These are phyloP conservation scores for Aspergillus japonicus DNA, from an alignment of 2,329 filamentous ascomycete genomes.

Conservation along the genomic window DNA sequence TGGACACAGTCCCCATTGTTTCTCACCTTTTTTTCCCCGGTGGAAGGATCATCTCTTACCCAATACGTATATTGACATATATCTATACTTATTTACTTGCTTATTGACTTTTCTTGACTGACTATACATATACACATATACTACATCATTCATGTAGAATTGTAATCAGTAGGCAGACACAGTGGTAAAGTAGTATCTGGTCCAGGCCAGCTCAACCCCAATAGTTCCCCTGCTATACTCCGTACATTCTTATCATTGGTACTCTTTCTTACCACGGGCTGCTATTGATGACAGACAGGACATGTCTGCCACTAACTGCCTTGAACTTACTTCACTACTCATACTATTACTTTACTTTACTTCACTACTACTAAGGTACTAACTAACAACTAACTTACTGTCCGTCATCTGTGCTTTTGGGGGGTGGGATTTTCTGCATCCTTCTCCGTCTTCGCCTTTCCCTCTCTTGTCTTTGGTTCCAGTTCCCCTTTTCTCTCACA, in stretches of 20 bases:
- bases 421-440: background rate
- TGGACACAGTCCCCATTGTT: background rate
- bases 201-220: background rate
- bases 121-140: background rate
- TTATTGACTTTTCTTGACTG: background rate
- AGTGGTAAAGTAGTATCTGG: background rate
- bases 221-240: background rate
- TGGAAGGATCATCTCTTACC: background rate
- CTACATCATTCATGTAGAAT: background rate
- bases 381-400: background rate
- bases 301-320: background rate
- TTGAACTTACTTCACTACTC: background rate
- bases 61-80: background rate
- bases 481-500: background rate
- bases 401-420: conserved; percentile 1
- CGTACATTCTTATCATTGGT: conserved; percentile 7
- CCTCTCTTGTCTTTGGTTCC: background rate
- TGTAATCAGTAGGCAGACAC: background rate
- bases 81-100: too few species aligned
- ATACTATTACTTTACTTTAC: too few species aligned
- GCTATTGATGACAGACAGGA: background rate
- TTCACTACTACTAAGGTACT: too few species aligned
- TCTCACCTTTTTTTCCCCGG: background rate
- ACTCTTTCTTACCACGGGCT: conserved; percentile 4
- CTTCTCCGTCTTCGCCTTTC: conserved; percentile 1